Percentiles rank a stretch among this genome's conserved stretches.
Evolutionary conservation across 1,284 basidiomycete genomes (phyloP).

Genomic region (Gymnopus androsaceus): DNA sequence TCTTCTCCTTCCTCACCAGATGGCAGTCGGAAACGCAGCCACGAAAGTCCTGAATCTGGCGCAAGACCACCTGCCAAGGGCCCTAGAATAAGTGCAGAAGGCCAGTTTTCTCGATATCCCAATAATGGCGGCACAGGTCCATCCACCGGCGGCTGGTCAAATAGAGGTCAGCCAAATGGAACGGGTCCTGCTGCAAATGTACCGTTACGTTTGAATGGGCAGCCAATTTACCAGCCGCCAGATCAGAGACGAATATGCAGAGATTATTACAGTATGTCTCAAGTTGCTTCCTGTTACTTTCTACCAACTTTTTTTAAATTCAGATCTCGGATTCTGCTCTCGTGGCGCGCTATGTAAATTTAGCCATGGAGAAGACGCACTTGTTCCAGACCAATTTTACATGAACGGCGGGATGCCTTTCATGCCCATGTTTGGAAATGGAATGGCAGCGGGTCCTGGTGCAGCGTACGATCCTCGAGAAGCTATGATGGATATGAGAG

Average conservation of each 20-base stretch:
- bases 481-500: slow-evolving; percentile 74
- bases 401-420: slow-evolving; percentile 61
- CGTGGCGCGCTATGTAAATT: slow-evolving; percentile 91
- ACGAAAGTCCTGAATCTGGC: slow-evolving; percentile 62
- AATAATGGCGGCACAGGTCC: slow-evolving; percentile 43
- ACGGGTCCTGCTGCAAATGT: slow-evolving; percentile 44
- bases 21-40: slow-evolving; percentile 63
- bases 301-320: background rate
- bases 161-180: slow-evolving; percentile 30
- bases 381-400: slow-evolving; percentile 68
- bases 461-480: slow-evolving; percentile 76
- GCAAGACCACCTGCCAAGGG: slow-evolving; percentile 65
- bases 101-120: slow-evolving; percentile 62
- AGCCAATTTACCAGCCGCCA: slow-evolving; percentile 62
- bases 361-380: slow-evolving; percentile 84
- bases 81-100: slow-evolving; percentile 68
- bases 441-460: slow-evolving; percentile 42
- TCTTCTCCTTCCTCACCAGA: slow-evolving; percentile 46
- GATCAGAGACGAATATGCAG: slow-evolving; percentile 74
- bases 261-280: slow-evolving; percentile 84
- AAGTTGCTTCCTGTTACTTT: background rate
- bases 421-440: slow-evolving; percentile 61
- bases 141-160: slow-evolving; percentile 42
- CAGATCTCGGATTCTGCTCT: slow-evolving; percentile 89
- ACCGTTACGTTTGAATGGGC: too few relatives aligned